Percentiles rank a stretch among this genome's conserved stretches.
Evolutionary conservation across 257 asterid genomes (phyloP).

Genomic region (Fraxinus quadrangulata): DNA sequence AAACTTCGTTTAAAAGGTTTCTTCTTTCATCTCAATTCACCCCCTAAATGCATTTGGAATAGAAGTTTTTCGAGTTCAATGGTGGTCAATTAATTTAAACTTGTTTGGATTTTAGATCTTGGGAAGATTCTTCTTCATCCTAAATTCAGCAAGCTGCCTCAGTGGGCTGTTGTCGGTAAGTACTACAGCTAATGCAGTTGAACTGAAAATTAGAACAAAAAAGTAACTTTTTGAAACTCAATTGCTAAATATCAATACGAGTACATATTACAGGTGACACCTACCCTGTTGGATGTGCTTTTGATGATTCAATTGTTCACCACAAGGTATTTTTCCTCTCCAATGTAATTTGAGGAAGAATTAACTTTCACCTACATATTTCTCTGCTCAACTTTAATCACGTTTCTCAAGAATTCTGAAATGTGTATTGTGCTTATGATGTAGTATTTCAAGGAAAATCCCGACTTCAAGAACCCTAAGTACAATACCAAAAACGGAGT

Average conservation of each 20-base stretch:
- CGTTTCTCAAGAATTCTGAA: neutral
- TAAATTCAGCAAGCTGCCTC: conserved; percentile 49
- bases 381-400: neutral
- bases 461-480: conserved; percentile 37
- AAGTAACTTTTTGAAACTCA: neutral
- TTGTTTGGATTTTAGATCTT: conserved; percentile 30
- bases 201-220: neutral
- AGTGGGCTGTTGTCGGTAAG: conserved; percentile 52
- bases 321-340: conserved; percentile 28
- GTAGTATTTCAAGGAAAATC: conserved; percentile 42
- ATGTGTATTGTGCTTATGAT: neutral
- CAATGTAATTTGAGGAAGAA: too few species aligned
- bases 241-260: neutral
- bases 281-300: conserved; percentile 54
- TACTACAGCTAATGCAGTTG: neutral
- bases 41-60: too few species aligned
- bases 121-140: conserved; percentile 48
- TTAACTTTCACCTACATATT: neutral
- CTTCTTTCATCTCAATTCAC: too few species aligned
- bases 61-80: too few species aligned
- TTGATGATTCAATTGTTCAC: conserved; percentile 47
- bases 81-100: neutral
- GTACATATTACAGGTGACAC: conserved; percentile 41
- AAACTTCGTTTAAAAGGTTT: too few species aligned
- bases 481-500: conserved; percentile 47